Evolutionary conservation across 352 stramenopile genomes (phyloP).

Genomic region (Phytopythium cucurbitacearum): DNA sequence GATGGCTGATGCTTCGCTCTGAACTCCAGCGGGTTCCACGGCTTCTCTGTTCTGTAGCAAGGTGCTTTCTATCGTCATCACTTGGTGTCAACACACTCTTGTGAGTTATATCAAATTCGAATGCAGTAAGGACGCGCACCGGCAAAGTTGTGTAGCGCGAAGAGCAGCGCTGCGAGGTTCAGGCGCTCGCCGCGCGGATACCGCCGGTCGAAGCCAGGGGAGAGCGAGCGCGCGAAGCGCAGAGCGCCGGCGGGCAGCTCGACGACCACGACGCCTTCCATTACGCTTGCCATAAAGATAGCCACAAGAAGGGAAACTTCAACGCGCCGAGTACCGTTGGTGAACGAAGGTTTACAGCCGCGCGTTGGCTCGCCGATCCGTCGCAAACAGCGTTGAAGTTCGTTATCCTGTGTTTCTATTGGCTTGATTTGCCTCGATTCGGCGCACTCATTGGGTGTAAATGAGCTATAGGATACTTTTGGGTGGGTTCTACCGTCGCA

Average conservation of each 20-base stretch:
- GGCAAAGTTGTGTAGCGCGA: slow-evolving; percentile 61
- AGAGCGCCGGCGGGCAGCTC: slow-evolving; percentile 42
- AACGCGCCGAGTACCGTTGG: no score
- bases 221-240: slow-evolving; percentile 49
- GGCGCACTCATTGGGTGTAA: no score
- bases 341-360: no score
- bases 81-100: neutral
- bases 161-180: slow-evolving; percentile 58
- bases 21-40: neutral
- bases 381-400: no score
- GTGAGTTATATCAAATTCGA: neutral
- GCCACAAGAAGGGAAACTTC: no score
- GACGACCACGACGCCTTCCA: slow-evolving; percentile 58
- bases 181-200: slow-evolving; percentile 52
- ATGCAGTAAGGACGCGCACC: slow-evolving; percentile 8
- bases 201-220: slow-evolving; percentile 32
- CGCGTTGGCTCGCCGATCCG: no score
- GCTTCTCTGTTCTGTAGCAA: neutral
- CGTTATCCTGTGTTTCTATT: no score
- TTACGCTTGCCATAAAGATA: slow-evolving; percentile 6
- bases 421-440: no score
- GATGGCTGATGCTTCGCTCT: slow-evolving; percentile 16
- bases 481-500: no score
- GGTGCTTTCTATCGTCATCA: slow-evolving; percentile 1
- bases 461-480: no score